A percentile compares a stretch with the other conserved stretches of the same genome.
These are phyloP conservation scores for Sorghum bicolor DNA, from an alignment of 176 grass and related monocot species.

Conservation along the genomic window Sorghum_bicolor_NCBIv3 NC_012875.2:60309501-60310000, in stretches of 20 bases:
- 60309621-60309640: constrained; percentile 39
- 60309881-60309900: neutral
- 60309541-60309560: constrained; percentile 6
- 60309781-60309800: neutral
- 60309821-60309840: neutral
- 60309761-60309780: no score
- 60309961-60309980: neutral
- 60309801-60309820: neutral
- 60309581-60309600: constrained; percentile 74
- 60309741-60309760: neutral
- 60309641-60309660: neutral
- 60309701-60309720: neutral
- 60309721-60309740: neutral
- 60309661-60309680: neutral
- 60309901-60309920: neutral
- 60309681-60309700: neutral
- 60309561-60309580: constrained; percentile 97
- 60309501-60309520: neutral
- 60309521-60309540: neutral
- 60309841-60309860: neutral
- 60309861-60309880: neutral
- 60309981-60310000: neutral
- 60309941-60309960: neutral
- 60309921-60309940: neutral
- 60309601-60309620: constrained; percentile 56